These are phyloP conservation scores for Trifolium subterraneum DNA, from an alignment of 306 rosid species.

Conservation along the genomic window DNA sequence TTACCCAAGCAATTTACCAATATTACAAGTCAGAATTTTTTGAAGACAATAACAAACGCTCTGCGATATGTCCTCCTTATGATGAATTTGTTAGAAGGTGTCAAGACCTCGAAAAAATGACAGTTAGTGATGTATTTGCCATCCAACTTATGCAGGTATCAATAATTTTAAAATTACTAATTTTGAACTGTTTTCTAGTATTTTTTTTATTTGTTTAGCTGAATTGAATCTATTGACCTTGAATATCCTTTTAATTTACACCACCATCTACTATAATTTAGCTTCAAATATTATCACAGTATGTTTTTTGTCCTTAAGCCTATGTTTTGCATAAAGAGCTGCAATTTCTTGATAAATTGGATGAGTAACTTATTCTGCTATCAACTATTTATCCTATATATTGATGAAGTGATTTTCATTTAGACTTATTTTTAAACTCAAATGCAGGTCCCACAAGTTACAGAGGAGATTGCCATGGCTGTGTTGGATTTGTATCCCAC, in stretches of 20 bases:
- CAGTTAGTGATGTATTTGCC: slow-evolving; percentile 91
- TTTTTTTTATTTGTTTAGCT: slow-evolving; percentile 14
- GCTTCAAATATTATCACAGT: slow-evolving; percentile 14
- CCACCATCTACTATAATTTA: neutral
- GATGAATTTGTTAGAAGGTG: slow-evolving; percentile 73
- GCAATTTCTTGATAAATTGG: slow-evolving; percentile 17
- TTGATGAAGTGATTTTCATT: slow-evolving; percentile 3
- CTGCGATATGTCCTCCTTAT: slow-evolving; percentile 64
- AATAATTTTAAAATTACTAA: slow-evolving; percentile 7
- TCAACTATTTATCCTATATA: neutral
- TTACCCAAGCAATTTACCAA: slow-evolving; percentile 78
- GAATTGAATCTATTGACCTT: slow-evolving; percentile 5
- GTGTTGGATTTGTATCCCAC: slow-evolving; percentile 90
- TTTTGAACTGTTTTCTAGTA: slow-evolving; percentile 21
- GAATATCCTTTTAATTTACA: slow-evolving; percentile 17
- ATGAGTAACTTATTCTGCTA: slow-evolving; percentile 21
- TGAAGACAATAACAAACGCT: slow-evolving; percentile 48
- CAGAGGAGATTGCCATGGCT: slow-evolving; percentile 93
- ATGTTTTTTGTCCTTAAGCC: neutral
- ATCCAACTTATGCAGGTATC: slow-evolving; percentile 96
- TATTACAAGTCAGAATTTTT: slow-evolving; percentile 63
- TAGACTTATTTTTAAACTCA: neutral
- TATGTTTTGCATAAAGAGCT: slow-evolving; percentile 3
- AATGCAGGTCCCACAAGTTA: slow-evolving; percentile 92
- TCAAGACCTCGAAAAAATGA: slow-evolving; percentile 80